Percentiles rank a stretch among this genome's conserved stretches.
phyloP scores from a whole-genome alignment of 1,139 yeast species.

The Debaryomyces psychrophilus region DNA sequence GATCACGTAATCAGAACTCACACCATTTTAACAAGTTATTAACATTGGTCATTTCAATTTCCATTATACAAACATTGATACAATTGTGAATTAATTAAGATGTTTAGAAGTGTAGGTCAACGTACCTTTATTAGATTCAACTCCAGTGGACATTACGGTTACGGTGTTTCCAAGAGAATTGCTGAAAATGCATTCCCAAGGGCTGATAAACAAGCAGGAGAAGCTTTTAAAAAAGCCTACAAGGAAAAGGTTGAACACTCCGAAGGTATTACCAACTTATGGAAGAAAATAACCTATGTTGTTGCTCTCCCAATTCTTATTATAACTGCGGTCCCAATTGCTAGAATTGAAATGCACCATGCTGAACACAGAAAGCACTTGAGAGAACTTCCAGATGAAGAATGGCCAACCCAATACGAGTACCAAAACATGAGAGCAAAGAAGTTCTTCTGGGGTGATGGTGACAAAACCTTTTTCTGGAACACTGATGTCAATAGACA shows the following conservation, averaged over 20 bases:
- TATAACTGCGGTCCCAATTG: conserved; percentile 77
- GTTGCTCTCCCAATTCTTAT: conserved; percentile 83
- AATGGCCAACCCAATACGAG: conserved; percentile 89
- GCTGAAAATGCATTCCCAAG: conserved; percentile 44
- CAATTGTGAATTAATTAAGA: conserved; percentile 15
- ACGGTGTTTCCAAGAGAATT: conserved; percentile 46
- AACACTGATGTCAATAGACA: conserved; percentile 89
- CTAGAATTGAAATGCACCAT: conserved; percentile 80
- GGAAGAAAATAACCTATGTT: conserved; percentile 82
- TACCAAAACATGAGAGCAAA: conserved; percentile 87
- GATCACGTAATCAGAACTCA: conserved; percentile 13
- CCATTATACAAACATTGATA: not conserved
- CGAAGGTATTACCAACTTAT: conserved; percentile 67
- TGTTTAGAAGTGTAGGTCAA: conserved; percentile 44
- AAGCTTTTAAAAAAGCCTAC: conserved; percentile 42
- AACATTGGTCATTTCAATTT: conserved; percentile 1
- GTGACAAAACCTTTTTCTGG: conserved; percentile 98
- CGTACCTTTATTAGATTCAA: conserved; percentile 48
- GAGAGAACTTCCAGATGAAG: conserved; percentile 77
- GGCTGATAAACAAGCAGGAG: conserved; percentile 45
- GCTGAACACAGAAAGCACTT: conserved; percentile 87
- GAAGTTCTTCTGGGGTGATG: conserved; percentile 98
- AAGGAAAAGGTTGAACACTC: conserved; percentile 81
- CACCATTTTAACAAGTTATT: conserved; percentile 12
- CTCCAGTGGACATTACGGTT: conserved; percentile 33